These are phyloP conservation scores for Pleurotus citrinopileatus DNA, from an alignment of 768 basidiomycete species.

Conservation along the genomic window DNA sequence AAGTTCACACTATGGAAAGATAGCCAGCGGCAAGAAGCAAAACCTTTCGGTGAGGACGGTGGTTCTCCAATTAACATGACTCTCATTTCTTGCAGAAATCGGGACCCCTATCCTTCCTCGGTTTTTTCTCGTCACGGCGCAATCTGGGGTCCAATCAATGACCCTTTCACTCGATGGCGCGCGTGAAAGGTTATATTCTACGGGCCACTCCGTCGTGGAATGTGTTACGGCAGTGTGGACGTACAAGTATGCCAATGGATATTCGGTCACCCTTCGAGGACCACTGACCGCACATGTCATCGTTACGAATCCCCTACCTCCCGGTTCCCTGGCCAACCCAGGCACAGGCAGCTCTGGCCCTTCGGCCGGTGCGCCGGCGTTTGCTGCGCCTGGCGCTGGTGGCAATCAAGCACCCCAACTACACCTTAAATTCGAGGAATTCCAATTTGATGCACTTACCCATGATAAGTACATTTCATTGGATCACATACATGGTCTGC, in stretches of 20 bases:
- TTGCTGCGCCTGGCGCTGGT: neutral
- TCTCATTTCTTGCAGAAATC: constrained; percentile 51
- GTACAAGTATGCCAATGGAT: constrained; percentile 76
- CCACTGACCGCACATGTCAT: constrained; percentile 68
- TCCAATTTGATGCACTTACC: constrained; percentile 68
- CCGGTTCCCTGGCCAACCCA: constrained; percentile 18
- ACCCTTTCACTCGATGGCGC: constrained; percentile 75
- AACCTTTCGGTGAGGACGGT: constrained; percentile 70
- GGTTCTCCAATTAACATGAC: neutral
- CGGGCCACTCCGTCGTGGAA: constrained; percentile 60
- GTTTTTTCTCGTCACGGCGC: constrained; percentile 81
- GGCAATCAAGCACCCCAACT: constrained; percentile 13
- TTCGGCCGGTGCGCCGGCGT: constrained; percentile 4
- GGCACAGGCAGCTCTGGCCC: neutral
- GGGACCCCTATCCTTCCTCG: constrained; percentile 76
- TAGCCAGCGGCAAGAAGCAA: constrained; percentile 74
- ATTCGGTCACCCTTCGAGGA: constrained; percentile 73
- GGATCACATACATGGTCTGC: constrained; percentile 54
- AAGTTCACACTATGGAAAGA: constrained; percentile 89
- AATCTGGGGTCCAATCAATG: constrained; percentile 85
- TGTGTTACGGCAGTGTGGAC: constrained; percentile 78
- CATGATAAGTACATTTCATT: constrained; percentile 77
- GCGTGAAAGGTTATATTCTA: constrained; percentile 52
- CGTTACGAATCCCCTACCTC: constrained; percentile 29
- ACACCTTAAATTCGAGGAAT: constrained; percentile 64